A percentile compares a stretch with the other conserved stretches of the same genome.
phyloP scores from a whole-genome alignment of 139 green algal species.

The Chlorella sp. region DNA sequence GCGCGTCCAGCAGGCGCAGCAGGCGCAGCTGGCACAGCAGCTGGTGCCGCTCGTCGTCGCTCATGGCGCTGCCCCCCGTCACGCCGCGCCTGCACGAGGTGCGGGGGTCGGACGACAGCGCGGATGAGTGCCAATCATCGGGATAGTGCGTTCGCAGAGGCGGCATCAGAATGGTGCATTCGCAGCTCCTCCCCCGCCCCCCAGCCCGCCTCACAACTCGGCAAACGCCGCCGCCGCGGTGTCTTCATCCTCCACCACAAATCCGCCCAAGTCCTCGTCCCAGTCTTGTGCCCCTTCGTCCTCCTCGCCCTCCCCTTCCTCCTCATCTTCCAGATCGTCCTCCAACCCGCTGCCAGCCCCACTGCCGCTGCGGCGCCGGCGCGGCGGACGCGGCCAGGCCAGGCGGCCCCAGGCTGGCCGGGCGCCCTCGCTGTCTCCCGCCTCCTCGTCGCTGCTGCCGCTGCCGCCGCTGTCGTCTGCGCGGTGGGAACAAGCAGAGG shows the following conservation, averaged over 20 bases:
- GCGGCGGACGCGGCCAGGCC: not conserved
- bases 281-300: not conserved
- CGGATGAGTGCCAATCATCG: too few species aligned
- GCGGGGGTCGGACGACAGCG: too few species aligned
- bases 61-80: not conserved
- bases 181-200: too few species aligned
- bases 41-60: not conserved
- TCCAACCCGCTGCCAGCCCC: not conserved
- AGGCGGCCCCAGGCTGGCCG: too few species aligned
- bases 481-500: too few species aligned
- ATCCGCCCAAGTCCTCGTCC: not conserved
- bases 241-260: not conserved
- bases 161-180: too few species aligned
- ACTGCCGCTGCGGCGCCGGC: not conserved
- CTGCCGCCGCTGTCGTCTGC: not conserved
- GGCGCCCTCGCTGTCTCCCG: too few species aligned
- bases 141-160: too few species aligned
- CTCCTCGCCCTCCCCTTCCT: not conserved
- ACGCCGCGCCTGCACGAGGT: not conserved
- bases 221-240: not conserved
- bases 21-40: conserved; percentile 25
- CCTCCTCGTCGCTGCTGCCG: not conserved
- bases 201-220: not conserved
- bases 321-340: not conserved
- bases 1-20: conserved; percentile 10